Evolutionary conservation across 75 land plant species (phyloP).

Genomic region (Pinus tabuliformis): DNA sequence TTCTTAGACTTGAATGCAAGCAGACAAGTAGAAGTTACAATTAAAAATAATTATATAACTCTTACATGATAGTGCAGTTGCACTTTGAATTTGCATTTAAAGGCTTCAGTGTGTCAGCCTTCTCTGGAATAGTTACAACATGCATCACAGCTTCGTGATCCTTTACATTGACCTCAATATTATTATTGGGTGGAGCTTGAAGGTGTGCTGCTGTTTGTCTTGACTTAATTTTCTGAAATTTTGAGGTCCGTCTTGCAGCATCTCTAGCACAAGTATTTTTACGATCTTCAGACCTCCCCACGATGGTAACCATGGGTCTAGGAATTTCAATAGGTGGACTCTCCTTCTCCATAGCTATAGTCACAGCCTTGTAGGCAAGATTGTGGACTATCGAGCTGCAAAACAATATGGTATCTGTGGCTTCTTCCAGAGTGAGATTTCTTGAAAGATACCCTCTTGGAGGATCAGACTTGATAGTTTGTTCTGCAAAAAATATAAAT

Average conservation of each 20-base stretch:
- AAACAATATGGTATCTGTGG: conserved; percentile 80
- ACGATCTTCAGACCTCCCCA: conserved; percentile 23
- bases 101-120: conserved; percentile 40
- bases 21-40: conserved; percentile 3
- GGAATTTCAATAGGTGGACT: conserved; percentile 21
- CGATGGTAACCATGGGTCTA: conserved; percentile 29
- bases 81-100: conserved; percentile 71
- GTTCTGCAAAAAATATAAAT: conserved; percentile 23
- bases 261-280: conserved; percentile 6
- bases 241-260: conserved; percentile 10
- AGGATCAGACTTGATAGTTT: conserved; percentile 25
- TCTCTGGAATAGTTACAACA: conserved; percentile 22
- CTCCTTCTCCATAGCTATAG: conserved; percentile 62
- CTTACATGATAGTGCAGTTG: conserved; percentile 69
- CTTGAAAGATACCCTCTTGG: conserved; percentile 29
- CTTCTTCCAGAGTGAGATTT: conserved; percentile 76
- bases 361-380: conserved; percentile 65
- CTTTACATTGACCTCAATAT: conserved; percentile 13
- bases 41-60: conserved; percentile 5
- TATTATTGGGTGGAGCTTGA: conserved; percentile 4
- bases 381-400: conserved; percentile 74
- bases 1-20: conserved; percentile 10
- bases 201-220: conserved; percentile 12
- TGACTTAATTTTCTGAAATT: conserved; percentile 13
- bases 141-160: conserved; percentile 12